Base-by-base conservation (phyloP, 177 flowering plant genomes). In the Vitis hybrid region DNA sequence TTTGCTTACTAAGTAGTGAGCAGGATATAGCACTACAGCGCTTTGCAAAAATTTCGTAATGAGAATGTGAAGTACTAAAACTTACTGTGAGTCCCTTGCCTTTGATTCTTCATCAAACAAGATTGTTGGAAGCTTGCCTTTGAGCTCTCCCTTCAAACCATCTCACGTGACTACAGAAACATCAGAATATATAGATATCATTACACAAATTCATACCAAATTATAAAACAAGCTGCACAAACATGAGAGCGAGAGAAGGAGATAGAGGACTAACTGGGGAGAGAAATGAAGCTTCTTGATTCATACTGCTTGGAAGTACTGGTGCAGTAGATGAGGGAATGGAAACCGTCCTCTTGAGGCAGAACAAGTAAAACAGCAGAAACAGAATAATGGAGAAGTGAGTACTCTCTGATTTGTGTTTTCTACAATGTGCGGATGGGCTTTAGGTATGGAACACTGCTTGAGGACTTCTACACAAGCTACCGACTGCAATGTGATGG, bases 331-430 rank as follows among this genome's bases (percentile, higher is more conserved):
- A 70, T 7, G 80, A 60, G 21, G 70, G 63, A 64, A 73, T 49
- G 19, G 91, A 72, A 65, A 88, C 82, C 69, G 90, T 90, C 61
- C 87, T 88, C 88, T 90, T 91, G 72, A 93, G 94, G 74, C 91
- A 93, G 72, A 93, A 91, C 78, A 93, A 82, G 80, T 93, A 93
- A 61, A 91, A 93, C 81, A 93, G 77, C 52, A 93, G 85, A 63
- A 93, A 81, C 52, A 91, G 87, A 74, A 93, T 93, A 19, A 90
- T 87, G 60, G 95, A 90, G 77, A 93, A 93, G 74, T 91, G 90
- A 50, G 26, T 23, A 23, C 26, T 23, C 26, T 23, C 26, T 2
- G 26, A 23, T 34, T 34, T 34, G 5, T 34, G 45, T 5, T 34
- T 34, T 34, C 45, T 34, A 34, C 45, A 34, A 1, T 40, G 17